These are phyloP conservation scores for Isabelozyma rhagii DNA, from an alignment of 805 yeast species.

Conservation along the genomic window DNA sequence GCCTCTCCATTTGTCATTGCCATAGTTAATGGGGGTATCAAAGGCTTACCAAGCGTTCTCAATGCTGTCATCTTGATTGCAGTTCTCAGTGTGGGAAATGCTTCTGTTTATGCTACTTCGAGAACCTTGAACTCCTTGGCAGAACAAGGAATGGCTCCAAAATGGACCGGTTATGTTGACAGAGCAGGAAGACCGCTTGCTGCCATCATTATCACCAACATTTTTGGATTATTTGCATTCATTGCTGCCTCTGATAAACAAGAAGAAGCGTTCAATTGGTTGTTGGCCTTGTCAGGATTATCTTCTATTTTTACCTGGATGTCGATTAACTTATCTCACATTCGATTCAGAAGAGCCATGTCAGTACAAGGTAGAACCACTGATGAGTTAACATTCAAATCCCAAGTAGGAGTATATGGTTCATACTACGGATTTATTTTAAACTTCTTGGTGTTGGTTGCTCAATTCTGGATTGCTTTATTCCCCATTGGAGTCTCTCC, in stretches of 20 bases:
- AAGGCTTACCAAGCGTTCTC: conserved; percentile 61
- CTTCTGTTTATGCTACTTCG: conserved; percentile 68
- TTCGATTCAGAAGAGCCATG: conserved; percentile 59
- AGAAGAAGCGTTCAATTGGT: conserved; percentile 60
- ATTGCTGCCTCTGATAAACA: conserved; percentile 55
- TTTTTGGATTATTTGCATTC: conserved; percentile 61
- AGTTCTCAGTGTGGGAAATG: conserved; percentile 68
- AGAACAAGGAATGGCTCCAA: conserved; percentile 62
- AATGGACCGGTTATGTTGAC: conserved; percentile 57
- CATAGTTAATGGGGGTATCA: conserved; percentile 58
- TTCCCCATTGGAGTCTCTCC: conserved; percentile 50
- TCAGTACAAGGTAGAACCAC: conserved; percentile 49
- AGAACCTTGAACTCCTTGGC: conserved; percentile 64
- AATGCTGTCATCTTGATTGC: conserved; percentile 68
- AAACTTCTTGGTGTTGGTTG: conserved; percentile 49
- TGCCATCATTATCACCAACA: conserved; percentile 48
- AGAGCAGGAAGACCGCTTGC: conserved; percentile 65
- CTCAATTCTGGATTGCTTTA: conserved; percentile 66
- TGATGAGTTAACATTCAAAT: conserved; percentile 50
- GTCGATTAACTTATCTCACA: conserved; percentile 55
- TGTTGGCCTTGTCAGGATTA: conserved; percentile 61
- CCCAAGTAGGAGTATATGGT: conserved; percentile 53
- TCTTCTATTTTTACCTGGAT: conserved; percentile 65
- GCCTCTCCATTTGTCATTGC: conserved; percentile 83
- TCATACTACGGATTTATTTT: conserved; percentile 50